These are phyloP conservation scores for Thymus mandschuricus DNA, from an alignment of 257 asterid genomes.

Conservation along the genomic window DNA sequence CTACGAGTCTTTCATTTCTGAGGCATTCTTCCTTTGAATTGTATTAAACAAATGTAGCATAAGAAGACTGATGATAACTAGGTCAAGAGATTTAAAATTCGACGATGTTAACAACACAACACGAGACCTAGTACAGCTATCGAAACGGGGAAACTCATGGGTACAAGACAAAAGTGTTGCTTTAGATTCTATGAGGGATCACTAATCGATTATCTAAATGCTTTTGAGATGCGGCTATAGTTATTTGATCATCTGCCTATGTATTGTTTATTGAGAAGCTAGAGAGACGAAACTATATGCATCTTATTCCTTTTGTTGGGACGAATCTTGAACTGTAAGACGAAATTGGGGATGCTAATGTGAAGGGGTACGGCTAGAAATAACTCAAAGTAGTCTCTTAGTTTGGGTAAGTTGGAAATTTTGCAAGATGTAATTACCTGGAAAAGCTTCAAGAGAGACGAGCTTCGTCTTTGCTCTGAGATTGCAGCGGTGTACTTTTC, in stretches of 20 bases:
- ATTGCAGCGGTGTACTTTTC: slow-evolving; percentile 56
- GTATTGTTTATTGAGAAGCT: neutral
- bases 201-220: neutral
- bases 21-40: slow-evolving; percentile 55
- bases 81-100: neutral
- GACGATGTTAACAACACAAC: neutral
- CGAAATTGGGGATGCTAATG: neutral
- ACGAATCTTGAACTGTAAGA: slow-evolving; percentile 14
- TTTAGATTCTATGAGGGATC: slow-evolving; percentile 12
- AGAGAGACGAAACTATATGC: slow-evolving; percentile 7
- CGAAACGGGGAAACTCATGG: no score
- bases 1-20: slow-evolving; percentile 46
- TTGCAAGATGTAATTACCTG: slow-evolving; percentile 46
- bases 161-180: neutral
- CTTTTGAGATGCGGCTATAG: neutral
- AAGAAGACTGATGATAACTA: neutral
- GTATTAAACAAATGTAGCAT: slow-evolving; percentile 17
- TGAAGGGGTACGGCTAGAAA: neutral
- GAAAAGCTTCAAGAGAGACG: slow-evolving; percentile 63
- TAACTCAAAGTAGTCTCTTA: neutral
- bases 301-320: neutral
- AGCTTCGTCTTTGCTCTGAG: slow-evolving; percentile 64
- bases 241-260: neutral
- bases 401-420: neutral
- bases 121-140: neutral